Percentiles rank a stretch among this genome's conserved stretches.
phyloP scores from a whole-genome alignment of 2,329 filamentous ascomycete species.

The Talaromyces funiculosus region DNA sequence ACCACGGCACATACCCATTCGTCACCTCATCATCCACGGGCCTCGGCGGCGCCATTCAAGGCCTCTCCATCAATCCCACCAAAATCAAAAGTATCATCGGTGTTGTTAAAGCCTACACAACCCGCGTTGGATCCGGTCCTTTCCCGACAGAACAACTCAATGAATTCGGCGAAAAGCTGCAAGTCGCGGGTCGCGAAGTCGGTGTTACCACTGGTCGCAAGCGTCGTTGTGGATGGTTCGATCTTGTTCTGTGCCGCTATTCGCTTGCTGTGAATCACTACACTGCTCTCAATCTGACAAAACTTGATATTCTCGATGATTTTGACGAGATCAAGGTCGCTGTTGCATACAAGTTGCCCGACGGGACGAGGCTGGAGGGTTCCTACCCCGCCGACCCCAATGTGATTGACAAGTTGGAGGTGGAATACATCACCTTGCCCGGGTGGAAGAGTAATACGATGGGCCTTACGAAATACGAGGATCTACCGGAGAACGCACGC shows the following conservation, averaged over 20 bases:
- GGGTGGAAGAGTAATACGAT: constrained; percentile 59
- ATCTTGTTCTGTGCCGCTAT: constrained; percentile 60
- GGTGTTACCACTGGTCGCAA: constrained; percentile 57
- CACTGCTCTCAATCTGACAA: constrained; percentile 56
- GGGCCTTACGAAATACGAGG: constrained; percentile 51
- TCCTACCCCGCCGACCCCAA: constrained; percentile 55
- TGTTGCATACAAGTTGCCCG: constrained; percentile 49
- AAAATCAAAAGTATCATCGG: constrained; percentile 56
- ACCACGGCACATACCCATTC: constrained; percentile 49
- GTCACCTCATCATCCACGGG: constrained; percentile 46
- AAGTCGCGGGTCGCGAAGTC: constrained; percentile 50
- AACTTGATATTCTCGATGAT: constrained; percentile 59
- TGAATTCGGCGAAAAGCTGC: constrained; percentile 51
- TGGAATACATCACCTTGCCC: constrained; percentile 54
- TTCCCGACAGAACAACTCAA: constrained; percentile 60
- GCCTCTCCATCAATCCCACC: constrained; percentile 53
- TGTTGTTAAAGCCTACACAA: constrained; percentile 62
- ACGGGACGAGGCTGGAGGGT: constrained; percentile 46
- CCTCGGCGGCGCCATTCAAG: constrained; percentile 50
- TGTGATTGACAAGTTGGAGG: constrained; percentile 48
- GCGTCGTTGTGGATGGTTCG: constrained; percentile 60
- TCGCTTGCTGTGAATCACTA: constrained; percentile 52
- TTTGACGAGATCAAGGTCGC: constrained; percentile 60
- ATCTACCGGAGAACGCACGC: constrained; percentile 53
- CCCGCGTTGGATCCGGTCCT: constrained; percentile 54